Base-by-base conservation (phyloP, 2,329 filamentous ascomycete species). In the Nemania sp. region DNA sequence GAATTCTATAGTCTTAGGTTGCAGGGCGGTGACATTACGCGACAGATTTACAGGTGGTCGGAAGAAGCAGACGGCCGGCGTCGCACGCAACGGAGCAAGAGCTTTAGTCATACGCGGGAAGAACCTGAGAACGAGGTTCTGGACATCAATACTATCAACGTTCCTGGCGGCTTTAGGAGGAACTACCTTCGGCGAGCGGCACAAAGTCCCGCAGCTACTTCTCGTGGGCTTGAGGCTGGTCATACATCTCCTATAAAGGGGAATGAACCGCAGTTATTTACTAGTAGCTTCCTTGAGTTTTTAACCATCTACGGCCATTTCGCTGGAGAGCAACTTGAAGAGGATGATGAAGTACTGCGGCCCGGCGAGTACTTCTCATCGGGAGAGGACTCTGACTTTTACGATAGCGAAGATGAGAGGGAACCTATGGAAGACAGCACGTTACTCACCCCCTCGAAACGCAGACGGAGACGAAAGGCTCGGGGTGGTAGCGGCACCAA, bases 41-140 rank as follows among this genome's bases (percentile, higher is more conserved):
- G 96, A 68, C 93, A 95, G 62, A 97, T 99, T 74, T 99, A 99
- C 84, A 91, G 93, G 74, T 99, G 97, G 93, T 93, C 94, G 5
- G 94, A 98, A 79, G 93, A 97, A 78, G 92, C 92, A 59, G 90
- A 97, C 77, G 85, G 89, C 54, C 88, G 90, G 72, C 86, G 85
- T 68, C 88, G 88, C 74, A 84, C 89, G 76, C 88, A 91, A 74
- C 89, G 95, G 74, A 97, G 94, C 81, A 91, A 94, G 82, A 98
- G 94, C 80, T 98, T 98, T 79, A 90, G 91, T 74, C 82, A 93
- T 53, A 86, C 91, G 41, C 88, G 93, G 35, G 92, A 93, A 5
- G 89, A 92, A 38, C 93, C 93, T 0, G 92, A 96, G 76, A 89
- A 90, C 64, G 92, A 96, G 58, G 88, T 90, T 1, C 85, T 96